A percentile compares a stretch with the other conserved stretches of the same genome.
Evolutionary conservation across 2,329 filamentous ascomycete genomes (phyloP).

Genomic region (Talaromyces piceae): DNA sequence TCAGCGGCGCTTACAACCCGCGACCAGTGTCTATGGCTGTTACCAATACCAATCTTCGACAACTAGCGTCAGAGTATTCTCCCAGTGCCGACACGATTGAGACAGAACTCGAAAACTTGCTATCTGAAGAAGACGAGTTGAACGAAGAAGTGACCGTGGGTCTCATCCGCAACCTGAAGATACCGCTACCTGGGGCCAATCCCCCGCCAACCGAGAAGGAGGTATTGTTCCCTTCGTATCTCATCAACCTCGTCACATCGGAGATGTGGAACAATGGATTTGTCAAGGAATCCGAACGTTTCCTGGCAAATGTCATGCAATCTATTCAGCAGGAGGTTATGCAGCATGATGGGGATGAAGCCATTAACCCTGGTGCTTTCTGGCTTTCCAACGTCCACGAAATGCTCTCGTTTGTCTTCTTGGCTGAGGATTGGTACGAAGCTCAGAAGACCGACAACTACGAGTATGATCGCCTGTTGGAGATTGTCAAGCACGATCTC

Average conservation of each 20-base stretch:
- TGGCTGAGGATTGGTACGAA: conserved; percentile 99
- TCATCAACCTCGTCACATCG: conserved; percentile 97
- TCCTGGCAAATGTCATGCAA: conserved; percentile 99
- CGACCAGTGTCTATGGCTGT: conserved; percentile 95
- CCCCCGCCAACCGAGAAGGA: conserved; percentile 96
- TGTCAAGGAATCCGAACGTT: conserved; percentile 97
- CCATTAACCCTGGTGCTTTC: conserved; percentile 94
- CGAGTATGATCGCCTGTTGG: conserved; percentile 92
- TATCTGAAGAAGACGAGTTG: conserved; percentile 89
- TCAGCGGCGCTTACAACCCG: conserved; percentile 88
- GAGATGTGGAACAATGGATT: conserved; percentile 99
- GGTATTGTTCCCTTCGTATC: conserved; percentile 94
- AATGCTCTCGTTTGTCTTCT: conserved; percentile 98
- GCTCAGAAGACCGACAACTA: conserved; percentile 99
- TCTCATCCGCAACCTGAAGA: conserved; percentile 92
- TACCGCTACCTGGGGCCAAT: conserved; percentile 76
- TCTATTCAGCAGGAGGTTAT: conserved; percentile 99
- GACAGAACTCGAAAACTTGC: conserved; percentile 83
- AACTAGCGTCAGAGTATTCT: conserved; percentile 68
- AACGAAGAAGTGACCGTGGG: conserved; percentile 97
- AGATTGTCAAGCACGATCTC: conserved; percentile 98
- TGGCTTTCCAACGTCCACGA: conserved; percentile 99
- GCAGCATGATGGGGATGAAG: conserved; percentile 96
- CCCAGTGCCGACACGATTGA: conserved; percentile 85
- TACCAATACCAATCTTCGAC: conserved; percentile 50